These are phyloP conservation scores for Hygrophoropsis aurantiaca DNA, from an alignment of 768 basidiomycete species.

Conservation along the genomic window DNA sequence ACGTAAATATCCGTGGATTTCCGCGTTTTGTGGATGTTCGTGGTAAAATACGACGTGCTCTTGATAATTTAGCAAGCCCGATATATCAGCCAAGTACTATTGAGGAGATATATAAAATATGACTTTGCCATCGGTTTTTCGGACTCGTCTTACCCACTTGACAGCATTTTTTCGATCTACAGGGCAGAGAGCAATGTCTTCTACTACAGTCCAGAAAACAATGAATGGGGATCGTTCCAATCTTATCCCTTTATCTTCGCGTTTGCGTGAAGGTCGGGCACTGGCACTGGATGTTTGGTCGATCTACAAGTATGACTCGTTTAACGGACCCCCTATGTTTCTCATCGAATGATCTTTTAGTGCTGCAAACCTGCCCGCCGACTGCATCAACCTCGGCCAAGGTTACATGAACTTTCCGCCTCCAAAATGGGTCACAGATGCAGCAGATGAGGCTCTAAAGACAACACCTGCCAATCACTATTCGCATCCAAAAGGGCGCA, in stretches of 20 bases:
- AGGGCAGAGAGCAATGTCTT: not conserved
- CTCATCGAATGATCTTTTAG: slow-evolving; percentile 38
- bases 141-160: not conserved
- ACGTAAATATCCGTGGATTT: no score
- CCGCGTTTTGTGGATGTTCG: not conserved
- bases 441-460: slow-evolving; percentile 67
- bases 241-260: slow-evolving; percentile 68
- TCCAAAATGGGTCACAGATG: slow-evolving; percentile 74
- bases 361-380: slow-evolving; percentile 81
- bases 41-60: slow-evolving; percentile 1
- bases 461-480: slow-evolving; percentile 76
- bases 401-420: slow-evolving; percentile 94
- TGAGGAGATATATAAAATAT: not conserved
- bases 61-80: not conserved
- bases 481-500: slow-evolving; percentile 86
- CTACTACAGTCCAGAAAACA: not conserved
- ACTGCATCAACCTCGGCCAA: slow-evolving; percentile 95
- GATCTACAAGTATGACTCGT: slow-evolving; percentile 67
- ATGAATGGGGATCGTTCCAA: slow-evolving; percentile 38
- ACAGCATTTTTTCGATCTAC: not conserved
- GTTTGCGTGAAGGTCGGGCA: slow-evolving; percentile 74
- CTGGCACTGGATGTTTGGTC: slow-evolving; percentile 88
- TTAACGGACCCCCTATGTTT: slow-evolving; percentile 4
- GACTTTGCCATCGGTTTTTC: slow-evolving; percentile 1
- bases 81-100: no score